Conservation (phyloP, 148 eudicot genomes). For the Rhododendron henanense region DNA sequence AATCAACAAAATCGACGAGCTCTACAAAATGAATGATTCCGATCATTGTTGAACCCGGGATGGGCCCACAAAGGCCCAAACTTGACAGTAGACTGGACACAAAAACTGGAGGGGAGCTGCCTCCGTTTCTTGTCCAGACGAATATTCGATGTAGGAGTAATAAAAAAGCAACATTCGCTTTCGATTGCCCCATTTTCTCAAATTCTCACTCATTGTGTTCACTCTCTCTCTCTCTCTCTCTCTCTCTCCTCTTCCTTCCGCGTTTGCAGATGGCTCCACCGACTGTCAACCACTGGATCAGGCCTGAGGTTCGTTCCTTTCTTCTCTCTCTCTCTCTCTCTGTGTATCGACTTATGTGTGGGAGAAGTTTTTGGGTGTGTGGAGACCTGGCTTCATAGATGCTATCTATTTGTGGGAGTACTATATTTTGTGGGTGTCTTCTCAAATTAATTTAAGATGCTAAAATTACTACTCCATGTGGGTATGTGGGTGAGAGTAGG, state of each 20-base stretch:
- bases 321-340: neutral
- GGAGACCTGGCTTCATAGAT: no score
- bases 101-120: no score
- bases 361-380: neutral
- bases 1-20: no score
- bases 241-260: neutral
- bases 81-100: no score
- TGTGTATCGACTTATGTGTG: neutral
- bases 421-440: neutral
- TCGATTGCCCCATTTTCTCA: neutral
- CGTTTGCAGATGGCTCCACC: constrained; percentile 18
- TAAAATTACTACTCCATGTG: neutral
- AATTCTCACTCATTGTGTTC: neutral
- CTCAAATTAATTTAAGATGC: neutral
- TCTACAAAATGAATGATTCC: no score
- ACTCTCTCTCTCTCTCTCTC: neutral
- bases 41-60: no score
- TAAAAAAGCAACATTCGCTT: neutral
- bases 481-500: constrained; percentile 28
- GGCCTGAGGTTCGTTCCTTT: constrained; percentile 61
- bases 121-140: neutral
- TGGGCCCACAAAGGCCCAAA: no score
- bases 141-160: neutral
- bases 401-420: no score
- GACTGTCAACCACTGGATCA: constrained; percentile 51